Conservation (phyloP, 495 filamentous ascomycete genomes). For the Cryomyces minteri region DNA sequence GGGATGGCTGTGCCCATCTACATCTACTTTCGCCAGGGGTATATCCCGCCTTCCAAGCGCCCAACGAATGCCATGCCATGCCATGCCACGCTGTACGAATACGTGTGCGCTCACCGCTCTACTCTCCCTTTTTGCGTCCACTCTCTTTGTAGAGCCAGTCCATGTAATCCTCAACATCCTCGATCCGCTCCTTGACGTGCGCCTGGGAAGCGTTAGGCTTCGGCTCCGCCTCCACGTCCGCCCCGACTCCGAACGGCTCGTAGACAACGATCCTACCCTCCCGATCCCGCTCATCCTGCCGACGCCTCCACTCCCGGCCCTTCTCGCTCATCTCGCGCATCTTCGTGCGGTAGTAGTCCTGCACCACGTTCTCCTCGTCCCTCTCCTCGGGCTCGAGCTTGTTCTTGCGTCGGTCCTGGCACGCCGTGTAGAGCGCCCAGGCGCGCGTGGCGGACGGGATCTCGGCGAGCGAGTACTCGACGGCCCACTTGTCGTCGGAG, state of each 20-base stretch:
- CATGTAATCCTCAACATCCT: slow-evolving; percentile 1
- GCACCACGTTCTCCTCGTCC: slow-evolving; percentile 17
- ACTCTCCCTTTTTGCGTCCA: no score
- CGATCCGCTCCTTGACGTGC: neutral
- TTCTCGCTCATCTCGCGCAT: slow-evolving; percentile 25
- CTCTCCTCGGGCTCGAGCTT: slow-evolving; percentile 18
- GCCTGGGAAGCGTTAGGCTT: no score
- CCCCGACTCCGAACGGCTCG: slow-evolving; percentile 4
- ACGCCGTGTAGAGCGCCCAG: slow-evolving; percentile 28
- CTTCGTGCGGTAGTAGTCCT: slow-evolving; percentile 21
- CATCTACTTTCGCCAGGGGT: no score
- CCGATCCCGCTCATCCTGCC: slow-evolving; percentile 29
- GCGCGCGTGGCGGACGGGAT: slow-evolving; percentile 18
- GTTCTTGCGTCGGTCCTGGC: slow-evolving; percentile 31
- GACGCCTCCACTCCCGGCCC: slow-evolving; percentile 29
- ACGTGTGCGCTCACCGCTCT: no score
- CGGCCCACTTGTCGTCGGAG: slow-evolving; percentile 39
- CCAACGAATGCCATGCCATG: no score
- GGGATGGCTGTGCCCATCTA: no score
- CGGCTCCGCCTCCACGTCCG: slow-evolving; percentile 3
- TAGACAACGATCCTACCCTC: slow-evolving; percentile 9
- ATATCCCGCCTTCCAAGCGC: no score
- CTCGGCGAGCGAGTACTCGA: slow-evolving; percentile 62
- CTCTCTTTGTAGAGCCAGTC: neutral
- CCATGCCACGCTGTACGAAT: no score